Base-by-base conservation (phyloP, 345 rosid genomes). In the Salix dunnii region DNA sequence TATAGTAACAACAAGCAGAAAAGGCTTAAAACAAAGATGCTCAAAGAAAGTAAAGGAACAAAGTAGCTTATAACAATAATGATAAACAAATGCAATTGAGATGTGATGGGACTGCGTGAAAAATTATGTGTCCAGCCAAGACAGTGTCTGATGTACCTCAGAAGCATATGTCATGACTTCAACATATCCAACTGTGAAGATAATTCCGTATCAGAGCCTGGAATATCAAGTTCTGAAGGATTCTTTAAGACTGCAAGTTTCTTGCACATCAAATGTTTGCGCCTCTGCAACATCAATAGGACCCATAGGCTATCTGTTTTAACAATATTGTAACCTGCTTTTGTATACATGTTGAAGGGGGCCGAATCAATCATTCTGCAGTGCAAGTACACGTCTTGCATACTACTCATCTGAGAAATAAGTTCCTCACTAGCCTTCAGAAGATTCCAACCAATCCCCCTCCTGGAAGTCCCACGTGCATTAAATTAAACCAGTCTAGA, bases 221-320 rank as follows among this genome's bases (percentile, higher is more conserved):
- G 69, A 31, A 82, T 49, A 76, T 86, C 88, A 4, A 70, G 73
- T 20, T 78, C 78, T 10, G 77, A 74, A 48, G 76, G 60, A 63
- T 74, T 72, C 16, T 68, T 79, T 71, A 70, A 51, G 20, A 36
- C 72, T 30, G 89, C 86, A 77, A 91, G 92, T 76, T 86, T 87
- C 88, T 95, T 95, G 84, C 87, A 79, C 99, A 93, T 95, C 88
- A 95, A 89, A 88, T 93, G 94, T 79, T 95, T 95, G 80, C 97
- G 96, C 65, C 93, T 84, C 84, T 93, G 97, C 81, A 95, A 80
- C 88, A 84, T 86, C 85, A 95, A 76, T 79, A 95, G 85, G 73
- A 89, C 79, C 63, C 92, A 82, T 83, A 92, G 64, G 2, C 81
- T 88, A 82, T 94, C 94, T n/a, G 94, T 94, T 87, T 82, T 77